Evolutionary conservation across 225 moss, liverwort and hornwort genomes (phyloP).

Genomic region (Takakia lepidozioides): DNA sequence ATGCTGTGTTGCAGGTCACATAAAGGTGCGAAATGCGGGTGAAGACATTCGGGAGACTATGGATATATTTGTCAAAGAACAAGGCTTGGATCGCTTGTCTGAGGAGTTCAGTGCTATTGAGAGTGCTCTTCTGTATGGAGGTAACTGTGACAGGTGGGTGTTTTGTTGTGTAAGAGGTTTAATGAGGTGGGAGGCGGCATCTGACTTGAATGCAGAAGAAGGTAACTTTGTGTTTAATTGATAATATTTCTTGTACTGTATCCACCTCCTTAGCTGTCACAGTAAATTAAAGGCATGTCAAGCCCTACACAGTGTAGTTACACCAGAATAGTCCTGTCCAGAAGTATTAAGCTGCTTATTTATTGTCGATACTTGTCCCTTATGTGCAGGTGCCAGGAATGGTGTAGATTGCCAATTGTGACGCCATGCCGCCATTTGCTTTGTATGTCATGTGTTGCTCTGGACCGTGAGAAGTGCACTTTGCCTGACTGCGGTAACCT

Average conservation of each 20-base stretch:
- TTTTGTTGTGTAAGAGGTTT: no score
- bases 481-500: constrained; percentile 54
- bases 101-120: constrained; percentile 46
- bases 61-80: constrained; percentile 60
- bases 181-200: no score
- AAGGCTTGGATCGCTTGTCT: constrained; percentile 47
- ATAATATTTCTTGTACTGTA: no score
- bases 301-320: no score
- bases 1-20: constrained; percentile 99
- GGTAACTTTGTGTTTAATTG: no score
- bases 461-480: constrained; percentile 87
- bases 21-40: constrained; percentile 81
- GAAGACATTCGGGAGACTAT: constrained; percentile 84
- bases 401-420: constrained; percentile 88
- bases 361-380: constrained; percentile 3
- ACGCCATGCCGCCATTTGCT: constrained; percentile 92
- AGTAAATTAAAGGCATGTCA: background rate
- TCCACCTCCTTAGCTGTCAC: no score
- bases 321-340: no score
- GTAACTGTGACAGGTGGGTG: constrained; percentile 74
- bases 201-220: no score
- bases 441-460: constrained; percentile 77
- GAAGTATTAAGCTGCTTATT: no score
- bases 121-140: constrained; percentile 63
- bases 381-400: constrained; percentile 63